Conservation (phyloP, 495 filamentous ascomycete species). For the Penicillium macrosclerotiorum region DNA sequence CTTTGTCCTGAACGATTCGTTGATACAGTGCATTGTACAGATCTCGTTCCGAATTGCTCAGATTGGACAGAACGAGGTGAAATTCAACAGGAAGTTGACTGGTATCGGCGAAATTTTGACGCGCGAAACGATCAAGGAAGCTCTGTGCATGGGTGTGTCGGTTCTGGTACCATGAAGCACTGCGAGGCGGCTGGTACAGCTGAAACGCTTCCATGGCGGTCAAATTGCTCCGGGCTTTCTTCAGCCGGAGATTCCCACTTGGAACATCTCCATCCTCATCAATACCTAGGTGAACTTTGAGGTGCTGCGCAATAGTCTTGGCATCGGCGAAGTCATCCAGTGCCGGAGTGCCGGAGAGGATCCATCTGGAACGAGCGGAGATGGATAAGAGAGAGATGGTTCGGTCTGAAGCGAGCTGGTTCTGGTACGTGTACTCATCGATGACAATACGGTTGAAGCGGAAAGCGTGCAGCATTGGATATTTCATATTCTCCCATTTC, state of each 20-base stretch:
- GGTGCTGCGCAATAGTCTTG: conserved; percentile 52
- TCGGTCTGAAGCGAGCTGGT: conserved; percentile 32
- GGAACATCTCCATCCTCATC: conserved; percentile 43
- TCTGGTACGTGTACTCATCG: conserved; percentile 66
- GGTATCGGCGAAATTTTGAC: conserved; percentile 50
- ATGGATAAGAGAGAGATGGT: conserved; percentile 32
- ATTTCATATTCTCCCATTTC: conserved; percentile 22
- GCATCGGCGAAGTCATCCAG: conserved; percentile 57
- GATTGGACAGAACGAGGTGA: conserved; percentile 35
- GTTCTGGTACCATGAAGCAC: conserved; percentile 50
- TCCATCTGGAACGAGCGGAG: conserved; percentile 57
- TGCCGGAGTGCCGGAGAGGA: conserved; percentile 65
- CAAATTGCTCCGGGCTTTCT: conserved; percentile 17
- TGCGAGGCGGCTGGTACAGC: conserved; percentile 38
- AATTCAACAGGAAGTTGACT: conserved; percentile 38
- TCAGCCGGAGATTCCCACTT: conserved; percentile 33
- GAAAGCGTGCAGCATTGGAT: conserved; percentile 56
- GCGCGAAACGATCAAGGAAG: conserved; percentile 53
- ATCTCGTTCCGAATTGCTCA: conserved; percentile 40
- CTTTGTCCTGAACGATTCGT: conserved; percentile 40
- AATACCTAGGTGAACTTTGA: conserved; percentile 55
- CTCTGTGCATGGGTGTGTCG: conserved; percentile 49
- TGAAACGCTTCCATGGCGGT: conserved; percentile 49
- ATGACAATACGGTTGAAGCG: conserved; percentile 61
- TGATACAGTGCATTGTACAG: conserved; percentile 50